Base-by-base conservation (phyloP, 108 stramenopile genomes). In the Pseudonitzschia multistriata region DNA sequence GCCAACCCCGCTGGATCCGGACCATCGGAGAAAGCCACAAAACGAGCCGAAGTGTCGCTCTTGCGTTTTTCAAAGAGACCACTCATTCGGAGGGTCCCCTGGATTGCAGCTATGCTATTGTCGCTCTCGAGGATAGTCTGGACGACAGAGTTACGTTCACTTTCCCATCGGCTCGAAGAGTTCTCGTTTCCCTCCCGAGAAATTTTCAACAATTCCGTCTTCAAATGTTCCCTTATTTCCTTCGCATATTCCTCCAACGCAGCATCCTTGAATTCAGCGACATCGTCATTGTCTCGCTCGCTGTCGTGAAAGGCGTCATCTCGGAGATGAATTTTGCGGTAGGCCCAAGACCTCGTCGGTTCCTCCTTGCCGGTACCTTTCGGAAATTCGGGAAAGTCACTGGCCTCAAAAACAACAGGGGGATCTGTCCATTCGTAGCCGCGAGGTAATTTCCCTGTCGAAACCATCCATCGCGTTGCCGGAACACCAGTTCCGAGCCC, bases 401-500 rank as follows among this genome's bases (percentile, higher is more conserved):
- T 24, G 21, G 73, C 72, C 31, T 66, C 64, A 39, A 78, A 73
- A 24, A 8, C 21, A 24, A 52, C 24, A 0, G n/a, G 74, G 6
- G 73, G 64, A 0, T 49, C 29, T 39, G 60, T 29, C 67, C n/a
- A 24, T 64, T 66, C 21, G 37, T 78, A 78, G 11, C 77, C 77
- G 33, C 1, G 25, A 10, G 77, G 77, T 17, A 67, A 57, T 13
- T 49, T 19, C 11, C 15, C 22, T 4, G 54, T 31, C 17, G 77
- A 73, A 25, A 72, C 55, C 33, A 72, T 59, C 77, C 77, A 78
- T 4, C 77, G 67, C 11, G 73, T 78, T 0, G 56, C 72, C 22
- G 77, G 77, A 34, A 69, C 71, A 30, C 77, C 77, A 10, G 71
- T 78, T n/a, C 77, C 77, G 0, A 78, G 21, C n/a, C 77, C 77